These are phyloP conservation scores for Candida silvatica DNA, from an alignment of 805 yeast species.

Conservation along the genomic window DNA sequence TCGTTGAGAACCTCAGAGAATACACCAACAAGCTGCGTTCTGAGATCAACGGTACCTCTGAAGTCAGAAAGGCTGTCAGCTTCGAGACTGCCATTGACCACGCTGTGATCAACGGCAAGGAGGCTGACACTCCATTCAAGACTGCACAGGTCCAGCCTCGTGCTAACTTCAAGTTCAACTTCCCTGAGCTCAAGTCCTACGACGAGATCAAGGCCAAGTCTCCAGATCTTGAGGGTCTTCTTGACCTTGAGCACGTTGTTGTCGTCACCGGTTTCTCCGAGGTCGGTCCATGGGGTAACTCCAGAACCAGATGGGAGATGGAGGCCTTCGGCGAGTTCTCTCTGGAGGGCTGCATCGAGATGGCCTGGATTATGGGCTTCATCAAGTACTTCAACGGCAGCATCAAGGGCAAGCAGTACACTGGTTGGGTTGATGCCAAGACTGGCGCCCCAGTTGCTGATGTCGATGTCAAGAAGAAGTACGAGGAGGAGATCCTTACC, in stretches of 20 bases:
- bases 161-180: slow-evolving; percentile 87
- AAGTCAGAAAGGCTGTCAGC: slow-evolving; percentile 90
- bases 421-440: slow-evolving; percentile 98
- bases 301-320: slow-evolving; percentile 99
- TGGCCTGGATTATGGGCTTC: slow-evolving; percentile 99
- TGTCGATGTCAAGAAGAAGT: slow-evolving; percentile 84
- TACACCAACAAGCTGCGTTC: slow-evolving; percentile 73
- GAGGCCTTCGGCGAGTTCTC: slow-evolving; percentile 93
- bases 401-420: slow-evolving; percentile 81
- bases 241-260: slow-evolving; percentile 84
- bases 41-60: slow-evolving; percentile 73
- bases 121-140: slow-evolving; percentile 78
- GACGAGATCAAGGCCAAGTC: slow-evolving; percentile 60
- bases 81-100: slow-evolving; percentile 88
- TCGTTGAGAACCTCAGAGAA: slow-evolving; percentile 83
- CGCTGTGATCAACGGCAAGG: slow-evolving; percentile 75
- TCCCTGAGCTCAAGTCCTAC: slow-evolving; percentile 82
- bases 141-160: slow-evolving; percentile 80
- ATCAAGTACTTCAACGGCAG: slow-evolving; percentile 92
- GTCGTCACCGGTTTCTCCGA: slow-evolving; percentile 98
- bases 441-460: slow-evolving; percentile 91
- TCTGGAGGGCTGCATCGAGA: slow-evolving; percentile 94
- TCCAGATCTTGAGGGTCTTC: slow-evolving; percentile 78
- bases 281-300: slow-evolving; percentile 99
- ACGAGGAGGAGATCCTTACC: slow-evolving; percentile 79